phyloP scores from a whole-genome alignment of 441 rosid genomes.

The Manihot esculenta region DNA sequence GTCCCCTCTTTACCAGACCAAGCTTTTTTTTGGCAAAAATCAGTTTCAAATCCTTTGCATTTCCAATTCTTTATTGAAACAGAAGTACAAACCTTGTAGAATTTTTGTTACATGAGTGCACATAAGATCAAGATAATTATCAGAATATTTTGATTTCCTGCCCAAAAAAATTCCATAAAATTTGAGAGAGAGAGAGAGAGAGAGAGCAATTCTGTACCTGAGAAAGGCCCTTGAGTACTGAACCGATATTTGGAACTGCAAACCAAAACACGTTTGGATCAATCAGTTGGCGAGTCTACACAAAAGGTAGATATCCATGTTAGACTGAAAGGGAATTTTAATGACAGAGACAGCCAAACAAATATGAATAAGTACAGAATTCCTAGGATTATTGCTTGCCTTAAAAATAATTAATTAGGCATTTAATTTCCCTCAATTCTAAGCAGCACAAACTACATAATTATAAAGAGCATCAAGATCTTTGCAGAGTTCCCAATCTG shows the following conservation, averaged over 20 bases:
- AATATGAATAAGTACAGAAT: neutral
- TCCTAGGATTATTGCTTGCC: neutral
- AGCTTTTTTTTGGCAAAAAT: neutral
- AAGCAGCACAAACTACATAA: neutral
- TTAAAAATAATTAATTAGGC: neutral
- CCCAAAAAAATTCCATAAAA: neutral
- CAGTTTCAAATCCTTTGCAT: constrained; percentile 2
- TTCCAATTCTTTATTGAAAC: neutral
- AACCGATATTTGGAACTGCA: constrained; percentile 83
- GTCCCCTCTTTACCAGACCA: neutral
- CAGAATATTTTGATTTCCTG: neutral
- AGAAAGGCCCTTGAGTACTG: constrained; percentile 76
- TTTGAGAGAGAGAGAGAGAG: neutral
- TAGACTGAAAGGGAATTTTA: constrained; percentile 17
- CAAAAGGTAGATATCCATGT: constrained; percentile 23
- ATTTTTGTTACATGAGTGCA: neutral
- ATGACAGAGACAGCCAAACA: constrained; percentile 7
- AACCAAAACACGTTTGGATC: constrained; percentile 91
- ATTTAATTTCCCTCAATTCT: neutral
- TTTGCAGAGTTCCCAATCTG: neutral
- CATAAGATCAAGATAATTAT: neutral
- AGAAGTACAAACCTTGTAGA: neutral
- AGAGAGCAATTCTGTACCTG: constrained; percentile 48
- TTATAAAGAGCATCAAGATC: neutral
- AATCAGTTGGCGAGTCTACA: constrained; percentile 80